Evolutionary conservation across 768 basidiomycete genomes (phyloP).

Genomic region (Russula brevipes): DNA sequence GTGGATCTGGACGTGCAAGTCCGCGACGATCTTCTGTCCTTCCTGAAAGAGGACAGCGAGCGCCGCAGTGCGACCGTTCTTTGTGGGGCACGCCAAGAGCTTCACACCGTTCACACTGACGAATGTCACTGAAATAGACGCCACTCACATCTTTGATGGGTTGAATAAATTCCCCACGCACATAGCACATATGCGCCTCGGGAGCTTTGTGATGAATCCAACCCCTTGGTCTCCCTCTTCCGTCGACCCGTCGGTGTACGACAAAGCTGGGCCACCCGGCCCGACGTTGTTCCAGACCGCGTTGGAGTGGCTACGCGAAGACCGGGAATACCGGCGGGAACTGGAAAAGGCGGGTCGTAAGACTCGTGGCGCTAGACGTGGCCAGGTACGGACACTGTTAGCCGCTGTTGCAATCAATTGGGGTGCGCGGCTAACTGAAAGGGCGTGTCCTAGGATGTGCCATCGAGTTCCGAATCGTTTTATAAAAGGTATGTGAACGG

Average conservation of each 20-base stretch:
- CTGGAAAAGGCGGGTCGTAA: slow-evolving; percentile 56
- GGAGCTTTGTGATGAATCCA: slow-evolving; percentile 61
- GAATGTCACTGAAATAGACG: slow-evolving; percentile 46
- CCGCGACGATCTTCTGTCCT: slow-evolving; percentile 81
- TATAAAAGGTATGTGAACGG: slow-evolving; percentile 62
- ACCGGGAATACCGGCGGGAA: slow-evolving; percentile 58
- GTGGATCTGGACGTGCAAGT: slow-evolving; percentile 97
- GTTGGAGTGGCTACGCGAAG: slow-evolving; percentile 82
- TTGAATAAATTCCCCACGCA: slow-evolving; percentile 89
- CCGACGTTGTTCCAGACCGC: slow-evolving; percentile 64
- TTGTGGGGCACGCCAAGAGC: slow-evolving; percentile 45
- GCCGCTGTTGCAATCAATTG: neutral
- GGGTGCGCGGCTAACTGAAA: slow-evolving; percentile 4
- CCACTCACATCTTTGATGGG: slow-evolving; percentile 97
- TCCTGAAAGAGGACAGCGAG: slow-evolving; percentile 79
- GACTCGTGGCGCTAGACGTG: slow-evolving; percentile 53
- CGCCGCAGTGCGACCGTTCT: slow-evolving; percentile 80
- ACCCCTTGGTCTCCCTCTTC: slow-evolving; percentile 60
- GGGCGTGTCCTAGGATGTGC: slow-evolving; percentile 41
- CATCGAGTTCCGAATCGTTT: slow-evolving; percentile 77
- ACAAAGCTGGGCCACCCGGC: slow-evolving; percentile 27
- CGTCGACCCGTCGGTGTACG: slow-evolving; percentile 21
- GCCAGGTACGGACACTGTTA: slow-evolving; percentile 40
- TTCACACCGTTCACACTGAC: neutral
- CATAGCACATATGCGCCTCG: slow-evolving; percentile 86